These are phyloP conservation scores for Tetrahymena malaccensis DNA, from an alignment of 73 alveolate genomes.

Conservation along the genomic window DNA sequence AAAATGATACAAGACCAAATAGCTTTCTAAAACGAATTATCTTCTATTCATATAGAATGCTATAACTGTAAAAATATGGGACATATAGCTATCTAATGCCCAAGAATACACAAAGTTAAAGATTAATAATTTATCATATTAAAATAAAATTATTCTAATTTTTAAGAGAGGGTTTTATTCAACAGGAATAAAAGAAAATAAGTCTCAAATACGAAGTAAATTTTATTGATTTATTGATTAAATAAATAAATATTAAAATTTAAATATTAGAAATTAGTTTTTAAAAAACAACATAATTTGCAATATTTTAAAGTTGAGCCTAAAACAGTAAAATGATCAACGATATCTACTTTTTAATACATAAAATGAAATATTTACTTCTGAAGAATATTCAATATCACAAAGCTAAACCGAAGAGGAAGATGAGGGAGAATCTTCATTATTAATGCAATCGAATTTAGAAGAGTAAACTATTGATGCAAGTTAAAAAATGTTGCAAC, in stretches of 20 bases:
- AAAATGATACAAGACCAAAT: background rate
- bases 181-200: background rate
- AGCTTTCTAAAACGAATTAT: background rate
- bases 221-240: no score
- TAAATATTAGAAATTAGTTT: background rate
- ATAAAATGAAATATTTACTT: no score
- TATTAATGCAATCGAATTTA: no score
- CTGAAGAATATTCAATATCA: no score
- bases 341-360: background rate
- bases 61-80: background rate
- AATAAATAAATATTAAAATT: no score
- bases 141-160: background rate
- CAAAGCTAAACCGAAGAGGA: no score
- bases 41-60: background rate
- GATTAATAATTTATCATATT: background rate
- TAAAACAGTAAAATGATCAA: background rate
- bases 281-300: background rate
- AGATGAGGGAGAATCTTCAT: background rate
- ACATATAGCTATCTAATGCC: background rate
- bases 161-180: background rate
- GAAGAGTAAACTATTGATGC: background rate
- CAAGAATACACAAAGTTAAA: background rate
- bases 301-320: background rate
- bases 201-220: background rate
- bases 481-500: no score